Evolutionary conservation across 2,329 filamentous ascomycete species (phyloP).

Genomic region (Colletotrichum sp.): DNA sequence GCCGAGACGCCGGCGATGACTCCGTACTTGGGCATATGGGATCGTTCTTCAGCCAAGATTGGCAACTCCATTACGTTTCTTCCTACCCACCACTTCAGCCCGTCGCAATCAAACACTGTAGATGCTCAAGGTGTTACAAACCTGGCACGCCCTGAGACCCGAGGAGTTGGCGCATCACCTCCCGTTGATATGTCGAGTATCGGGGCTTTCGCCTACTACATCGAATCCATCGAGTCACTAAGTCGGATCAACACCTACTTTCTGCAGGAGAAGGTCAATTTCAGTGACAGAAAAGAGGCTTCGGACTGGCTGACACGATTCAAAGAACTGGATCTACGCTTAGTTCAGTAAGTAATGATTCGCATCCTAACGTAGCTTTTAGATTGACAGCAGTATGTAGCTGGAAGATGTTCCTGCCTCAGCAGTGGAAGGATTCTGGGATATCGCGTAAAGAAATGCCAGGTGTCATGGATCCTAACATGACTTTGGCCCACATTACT

Average conservation of each 20-base stretch:
- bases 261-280: constrained; percentile 44
- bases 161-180: background rate
- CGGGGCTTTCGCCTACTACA: constrained; percentile 48
- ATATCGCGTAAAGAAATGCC: constrained; percentile 2
- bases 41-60: constrained; percentile 36
- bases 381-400: background rate
- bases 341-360: constrained; percentile 34
- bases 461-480: constrained; percentile 48
- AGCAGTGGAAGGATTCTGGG: constrained; percentile 38
- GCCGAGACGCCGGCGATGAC: constrained; percentile 37
- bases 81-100: constrained; percentile 28
- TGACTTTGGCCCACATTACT: constrained; percentile 51
- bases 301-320: constrained; percentile 48
- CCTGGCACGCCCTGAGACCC: background rate
- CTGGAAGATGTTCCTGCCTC: constrained; percentile 48
- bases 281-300: constrained; percentile 39
- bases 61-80: constrained; percentile 42
- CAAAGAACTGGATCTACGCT: constrained; percentile 49
- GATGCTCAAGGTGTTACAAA: background rate
- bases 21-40: constrained; percentile 43
- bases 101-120: background rate
- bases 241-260: constrained; percentile 49
- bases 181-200: constrained; percentile 21
- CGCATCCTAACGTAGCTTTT: background rate
- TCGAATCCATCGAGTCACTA: constrained; percentile 50